Evolutionary conservation across 306 rosid species (phyloP), one percentile per base, ranked within the genome.

Genomic region (Castanea mollissima): DNA sequence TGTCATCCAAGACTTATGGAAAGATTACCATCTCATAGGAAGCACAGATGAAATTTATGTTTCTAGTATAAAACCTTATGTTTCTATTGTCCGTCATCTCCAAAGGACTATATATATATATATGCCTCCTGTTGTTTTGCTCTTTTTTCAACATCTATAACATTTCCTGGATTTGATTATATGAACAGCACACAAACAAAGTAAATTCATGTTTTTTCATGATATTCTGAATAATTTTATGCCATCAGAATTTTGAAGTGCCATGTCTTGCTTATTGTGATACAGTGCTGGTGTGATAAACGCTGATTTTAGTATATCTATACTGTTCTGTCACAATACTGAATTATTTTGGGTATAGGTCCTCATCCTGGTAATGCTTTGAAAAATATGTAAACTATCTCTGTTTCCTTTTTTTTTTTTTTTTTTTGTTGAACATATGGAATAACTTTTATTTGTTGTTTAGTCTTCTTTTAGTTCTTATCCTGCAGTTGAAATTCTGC

Each of bases 391-490:
- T 7, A 38, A 38, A 38, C 46, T 69, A 11, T 72, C 71, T 38
- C 8, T 11, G 0, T 38, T 13, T 25, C n/a, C 25, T 16, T 76
- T 18, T 10, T 4, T 55, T 64, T 49, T 57, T 74, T 6, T n/a
- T 23, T 23, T 23, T 21, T 21, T 21, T 21, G 18, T 11, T 70
- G 52, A 29, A 29, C 56, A 54, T 13, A 57, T 19, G 55, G 35
- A 59, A 29, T 16, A 64, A 31, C 15, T 41, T 79, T 69, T 80
- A 65, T 70, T 74, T 5, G 54, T 41, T 73, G 34, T 58, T 69
- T 73, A 3, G 20, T 68, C 52, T 68, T 19, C 52, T 41, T 41
- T 41, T 41, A 41, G 46, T 41, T 41, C 46, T 8, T 41, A 41
- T 68, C 54, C 72, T 2, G 12, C 51, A n/a, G 52, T 35, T 68